Conservation (phyloP, 805 yeast genomes). For the Wickerhamiella sergipiensis region DNA sequence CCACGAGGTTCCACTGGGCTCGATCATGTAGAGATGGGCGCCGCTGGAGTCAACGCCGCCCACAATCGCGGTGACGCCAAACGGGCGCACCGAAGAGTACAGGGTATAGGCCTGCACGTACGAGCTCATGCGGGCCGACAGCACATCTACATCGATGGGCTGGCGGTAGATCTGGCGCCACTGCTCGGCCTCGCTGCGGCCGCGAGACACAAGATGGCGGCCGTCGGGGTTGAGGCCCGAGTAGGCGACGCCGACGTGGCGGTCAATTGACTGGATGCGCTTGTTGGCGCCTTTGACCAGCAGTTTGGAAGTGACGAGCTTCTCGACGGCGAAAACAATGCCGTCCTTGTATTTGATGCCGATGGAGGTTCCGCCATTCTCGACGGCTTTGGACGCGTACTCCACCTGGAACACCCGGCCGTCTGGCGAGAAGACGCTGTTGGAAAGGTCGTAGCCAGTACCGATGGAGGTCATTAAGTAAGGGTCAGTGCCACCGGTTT, state of each 20-base stretch:
- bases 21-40: slow-evolving; percentile 88
- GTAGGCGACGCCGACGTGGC: slow-evolving; percentile 87
- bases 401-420: slow-evolving; percentile 78
- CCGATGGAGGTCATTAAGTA: slow-evolving; percentile 72
- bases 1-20: slow-evolving; percentile 96
- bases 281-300: slow-evolving; percentile 80
- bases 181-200: slow-evolving; percentile 76
- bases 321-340: slow-evolving; percentile 94
- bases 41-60: slow-evolving; percentile 86
- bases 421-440: slow-evolving; percentile 78
- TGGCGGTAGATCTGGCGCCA: slow-evolving; percentile 67
- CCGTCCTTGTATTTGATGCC: slow-evolving; percentile 92
- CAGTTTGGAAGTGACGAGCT: slow-evolving; percentile 71
- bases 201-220: slow-evolving; percentile 79
- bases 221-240: slow-evolving; percentile 97
- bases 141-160: slow-evolving; percentile 64
- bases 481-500: neutral
- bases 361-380: slow-evolving; percentile 89
- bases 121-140: slow-evolving; percentile 77
- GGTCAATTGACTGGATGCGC: slow-evolving; percentile 84
- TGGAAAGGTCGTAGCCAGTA: slow-evolving; percentile 96
- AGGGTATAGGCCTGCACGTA: slow-evolving; percentile 92
- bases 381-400: slow-evolving; percentile 95
- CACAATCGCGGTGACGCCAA: slow-evolving; percentile 82
- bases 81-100: slow-evolving; percentile 94